phyloP scores from a whole-genome alignment of 2,329 filamentous ascomycete genomes.

The Onygenales sp. region DNA sequence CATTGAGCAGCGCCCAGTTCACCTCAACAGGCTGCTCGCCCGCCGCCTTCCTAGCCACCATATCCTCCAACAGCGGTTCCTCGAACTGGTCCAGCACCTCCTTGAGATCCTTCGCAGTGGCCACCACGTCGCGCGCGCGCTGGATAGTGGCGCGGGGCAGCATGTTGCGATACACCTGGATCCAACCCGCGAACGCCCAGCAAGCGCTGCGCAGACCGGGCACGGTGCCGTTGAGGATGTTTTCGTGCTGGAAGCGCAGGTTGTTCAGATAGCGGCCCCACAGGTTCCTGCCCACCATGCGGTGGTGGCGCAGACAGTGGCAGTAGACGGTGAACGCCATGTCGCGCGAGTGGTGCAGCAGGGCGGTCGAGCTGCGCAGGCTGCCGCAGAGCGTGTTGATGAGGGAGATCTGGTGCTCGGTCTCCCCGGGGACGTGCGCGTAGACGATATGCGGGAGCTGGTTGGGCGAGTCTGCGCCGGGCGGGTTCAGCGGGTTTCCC shows the following conservation, averaged over 20 bases:
- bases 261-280: neutral
- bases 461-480: neutral
- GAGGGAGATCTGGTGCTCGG: neutral
- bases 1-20: neutral
- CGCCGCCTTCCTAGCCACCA: neutral
- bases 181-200: conserved; percentile 1
- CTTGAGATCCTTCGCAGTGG: neutral
- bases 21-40: neutral
- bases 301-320: neutral
- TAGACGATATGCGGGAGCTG: neutral
- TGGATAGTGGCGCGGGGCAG: neutral
- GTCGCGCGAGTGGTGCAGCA: neutral
- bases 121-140: neutral
- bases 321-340: neutral
- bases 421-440: neutral
- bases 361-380: neutral
- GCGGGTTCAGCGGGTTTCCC: neutral
- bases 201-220: neutral
- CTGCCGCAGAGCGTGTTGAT: neutral
- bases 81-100: neutral
- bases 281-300: neutral
- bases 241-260: neutral
- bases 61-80: neutral
- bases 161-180: neutral
- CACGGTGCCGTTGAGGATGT: neutral